Evolutionary conservation across 805 yeast species (phyloP).

Genomic region (Barnettozyma salicaria): DNA sequence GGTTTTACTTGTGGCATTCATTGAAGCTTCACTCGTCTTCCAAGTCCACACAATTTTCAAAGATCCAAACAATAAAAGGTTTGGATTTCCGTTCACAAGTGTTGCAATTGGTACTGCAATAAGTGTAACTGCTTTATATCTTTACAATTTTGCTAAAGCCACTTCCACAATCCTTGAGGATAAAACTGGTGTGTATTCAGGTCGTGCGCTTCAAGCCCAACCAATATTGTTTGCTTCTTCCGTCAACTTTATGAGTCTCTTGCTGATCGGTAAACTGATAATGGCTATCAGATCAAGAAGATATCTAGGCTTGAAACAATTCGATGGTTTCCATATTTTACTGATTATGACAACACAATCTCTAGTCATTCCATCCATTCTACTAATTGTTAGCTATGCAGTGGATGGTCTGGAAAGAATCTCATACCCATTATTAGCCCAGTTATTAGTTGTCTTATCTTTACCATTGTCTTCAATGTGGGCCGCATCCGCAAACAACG

Average conservation of each 20-base stretch:
- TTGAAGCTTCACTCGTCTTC: slow-evolving; percentile 61
- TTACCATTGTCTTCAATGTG: slow-evolving; percentile 83
- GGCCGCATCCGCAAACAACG: slow-evolving; percentile 67
- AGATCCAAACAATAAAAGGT: slow-evolving; percentile 39
- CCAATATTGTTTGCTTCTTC: slow-evolving; percentile 64
- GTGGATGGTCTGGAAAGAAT: slow-evolving; percentile 30
- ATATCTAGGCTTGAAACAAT: slow-evolving; percentile 72
- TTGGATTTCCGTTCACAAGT: slow-evolving; percentile 36
- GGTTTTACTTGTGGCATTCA: slow-evolving; percentile 49
- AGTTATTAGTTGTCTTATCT: slow-evolving; percentile 60
- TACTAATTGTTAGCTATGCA: slow-evolving; percentile 53
- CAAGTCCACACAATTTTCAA: slow-evolving; percentile 71
- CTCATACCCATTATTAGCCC: slow-evolving; percentile 46
- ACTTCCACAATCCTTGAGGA: slow-evolving; percentile 31
- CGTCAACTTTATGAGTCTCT: slow-evolving; percentile 52
- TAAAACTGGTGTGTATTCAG: slow-evolving; percentile 18
- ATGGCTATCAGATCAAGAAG: slow-evolving; percentile 69
- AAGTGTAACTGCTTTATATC: slow-evolving; percentile 53
- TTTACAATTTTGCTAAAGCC: slow-evolving; percentile 43
- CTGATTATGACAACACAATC: slow-evolving; percentile 80
- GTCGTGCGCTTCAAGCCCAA: slow-evolving; percentile 47
- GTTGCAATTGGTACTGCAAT: slow-evolving; percentile 41
- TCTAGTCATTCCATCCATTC: slow-evolving; percentile 66
- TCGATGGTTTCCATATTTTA: slow-evolving; percentile 75
- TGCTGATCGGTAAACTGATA: slow-evolving; percentile 58